phyloP scores from a whole-genome alignment of 345 rosid genomes.

The Melaleuca alternifolia region DNA sequence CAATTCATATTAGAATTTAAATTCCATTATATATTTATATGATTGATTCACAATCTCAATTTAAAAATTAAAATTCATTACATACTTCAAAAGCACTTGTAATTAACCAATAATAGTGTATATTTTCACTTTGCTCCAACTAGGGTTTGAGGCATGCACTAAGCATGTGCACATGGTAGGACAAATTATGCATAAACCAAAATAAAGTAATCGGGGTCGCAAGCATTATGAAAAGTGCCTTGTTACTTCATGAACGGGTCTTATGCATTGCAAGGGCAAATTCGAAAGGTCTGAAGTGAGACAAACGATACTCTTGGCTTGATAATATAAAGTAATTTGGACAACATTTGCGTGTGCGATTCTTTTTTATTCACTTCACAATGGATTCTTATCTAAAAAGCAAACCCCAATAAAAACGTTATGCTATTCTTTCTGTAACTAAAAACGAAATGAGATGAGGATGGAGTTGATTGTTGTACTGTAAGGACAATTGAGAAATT shows the following conservation, averaged over 20 bases:
- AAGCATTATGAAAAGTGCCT: neutral
- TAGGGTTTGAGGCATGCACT: neutral
- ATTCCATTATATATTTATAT: neutral
- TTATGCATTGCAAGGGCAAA: neutral
- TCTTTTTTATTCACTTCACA: neutral
- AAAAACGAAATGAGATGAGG: neutral
- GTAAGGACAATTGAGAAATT: neutral
- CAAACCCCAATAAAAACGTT: neutral
- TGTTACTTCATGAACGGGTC: neutral
- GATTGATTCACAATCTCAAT: neutral
- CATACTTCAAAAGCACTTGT: neutral
- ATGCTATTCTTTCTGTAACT: neutral
- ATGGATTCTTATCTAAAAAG: neutral
- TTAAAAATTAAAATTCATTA: neutral
- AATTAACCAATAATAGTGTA: neutral
- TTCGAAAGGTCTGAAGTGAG: neutral
- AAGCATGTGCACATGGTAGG: fast-evolving
- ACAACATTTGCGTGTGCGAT: neutral
- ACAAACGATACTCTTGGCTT: neutral
- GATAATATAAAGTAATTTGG: neutral
- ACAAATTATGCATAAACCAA: neutral
- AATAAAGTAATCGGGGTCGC: neutral
- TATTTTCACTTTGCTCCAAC: neutral
- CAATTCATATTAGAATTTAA: neutral
- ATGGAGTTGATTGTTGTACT: neutral